Conservation (phyloP, 257 asterid species). For the Solanum acaule region DNA sequence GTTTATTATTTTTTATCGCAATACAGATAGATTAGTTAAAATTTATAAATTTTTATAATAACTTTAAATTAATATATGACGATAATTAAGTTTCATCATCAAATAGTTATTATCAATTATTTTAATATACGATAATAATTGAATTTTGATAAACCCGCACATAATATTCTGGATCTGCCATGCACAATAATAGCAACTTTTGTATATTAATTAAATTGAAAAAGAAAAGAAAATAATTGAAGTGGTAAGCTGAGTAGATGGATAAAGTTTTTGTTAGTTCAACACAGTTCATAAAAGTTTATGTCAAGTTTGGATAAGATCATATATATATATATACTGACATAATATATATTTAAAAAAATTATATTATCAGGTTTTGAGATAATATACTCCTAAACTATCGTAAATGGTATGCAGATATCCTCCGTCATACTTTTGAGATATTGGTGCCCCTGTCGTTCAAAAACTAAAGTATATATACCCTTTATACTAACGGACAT, state of each 20-base stretch:
- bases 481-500: no score
- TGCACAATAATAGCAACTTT: not conserved
- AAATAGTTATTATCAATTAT: not conserved
- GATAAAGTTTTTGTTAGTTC: not conserved
- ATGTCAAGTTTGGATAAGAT: not conserved
- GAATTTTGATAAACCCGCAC: not conserved
- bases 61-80: not conserved
- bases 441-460: accelerated
- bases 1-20: not conserved
- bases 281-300: not conserved
- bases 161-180: no score
- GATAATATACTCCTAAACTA: no score
- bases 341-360: not conserved
- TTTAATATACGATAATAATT: no score
- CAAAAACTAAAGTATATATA: no score
- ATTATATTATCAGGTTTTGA: not conserved
- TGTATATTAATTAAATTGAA: not conserved
- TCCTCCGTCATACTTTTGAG: no score
- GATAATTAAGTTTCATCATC: not conserved
- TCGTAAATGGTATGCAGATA: not conserved
- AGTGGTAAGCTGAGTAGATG: constrained; percentile 2
- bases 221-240: not conserved
- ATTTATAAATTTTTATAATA: not conserved
- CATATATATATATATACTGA: not conserved
- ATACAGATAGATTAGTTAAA: not conserved